Conservation (phyloP, 768 basidiomycete species). For the Chlorophyllum brunneum region DNA sequence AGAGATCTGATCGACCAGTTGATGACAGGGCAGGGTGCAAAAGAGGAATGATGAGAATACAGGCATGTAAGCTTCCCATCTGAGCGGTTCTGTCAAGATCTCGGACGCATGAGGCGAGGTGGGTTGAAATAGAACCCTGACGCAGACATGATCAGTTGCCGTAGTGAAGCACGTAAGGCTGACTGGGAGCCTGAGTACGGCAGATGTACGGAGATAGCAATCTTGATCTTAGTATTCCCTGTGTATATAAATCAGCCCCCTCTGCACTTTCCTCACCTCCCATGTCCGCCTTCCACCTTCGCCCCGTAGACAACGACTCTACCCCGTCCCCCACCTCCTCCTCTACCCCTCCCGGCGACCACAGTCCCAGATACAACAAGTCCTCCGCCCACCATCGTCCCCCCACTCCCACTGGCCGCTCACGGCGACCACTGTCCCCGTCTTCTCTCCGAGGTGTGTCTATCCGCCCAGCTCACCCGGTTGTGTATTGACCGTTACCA, state of each 20-base stretch:
- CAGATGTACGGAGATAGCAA: slow-evolving; percentile 14
- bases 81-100: slow-evolving; percentile 37
- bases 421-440: slow-evolving; percentile 60
- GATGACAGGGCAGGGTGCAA: slow-evolving; percentile 6
- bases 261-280: slow-evolving; percentile 17
- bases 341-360: slow-evolving; percentile 38
- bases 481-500: slow-evolving; percentile 20
- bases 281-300: slow-evolving; percentile 46
- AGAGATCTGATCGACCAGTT: slow-evolving; percentile 10
- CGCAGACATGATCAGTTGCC: slow-evolving; percentile 18
- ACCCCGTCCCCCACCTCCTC: slow-evolving; percentile 53
- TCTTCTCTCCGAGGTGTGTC: slow-evolving; percentile 54
- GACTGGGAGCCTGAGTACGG: slow-evolving; percentile 13
- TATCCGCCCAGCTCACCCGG: background rate
- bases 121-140: slow-evolving; percentile 22
- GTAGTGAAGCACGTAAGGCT: slow-evolving; percentile 21
- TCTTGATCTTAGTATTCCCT: slow-evolving; percentile 8
- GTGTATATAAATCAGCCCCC: slow-evolving; percentile 2
- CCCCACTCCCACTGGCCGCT: slow-evolving; percentile 28
- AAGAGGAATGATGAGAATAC: slow-evolving; percentile 14
- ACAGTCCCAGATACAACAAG: slow-evolving; percentile 34
- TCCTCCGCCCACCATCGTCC: slow-evolving; percentile 24
- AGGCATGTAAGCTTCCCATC: slow-evolving; percentile 23
- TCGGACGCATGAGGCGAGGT: slow-evolving; percentile 20
- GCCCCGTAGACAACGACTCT: slow-evolving; percentile 48